Percentiles rank a stretch among this genome's conserved stretches.
phyloP scores from a whole-genome alignment of 2,329 filamentous ascomycete species.

The Alternaria sp. region DNA sequence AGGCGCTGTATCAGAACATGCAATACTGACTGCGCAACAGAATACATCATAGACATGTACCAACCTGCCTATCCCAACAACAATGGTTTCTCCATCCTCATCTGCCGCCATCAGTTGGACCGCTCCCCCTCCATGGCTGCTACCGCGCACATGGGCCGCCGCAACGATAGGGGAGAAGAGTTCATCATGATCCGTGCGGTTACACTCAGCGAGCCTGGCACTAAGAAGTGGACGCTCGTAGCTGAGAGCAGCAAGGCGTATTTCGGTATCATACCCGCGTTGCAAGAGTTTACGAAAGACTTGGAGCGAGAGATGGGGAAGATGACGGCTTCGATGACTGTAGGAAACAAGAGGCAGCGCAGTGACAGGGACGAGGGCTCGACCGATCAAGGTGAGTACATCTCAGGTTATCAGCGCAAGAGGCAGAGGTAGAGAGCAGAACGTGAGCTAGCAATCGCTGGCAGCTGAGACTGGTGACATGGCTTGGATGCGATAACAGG shows the following conservation, averaged over 20 bases:
- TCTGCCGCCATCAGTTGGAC: not conserved
- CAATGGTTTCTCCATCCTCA: slow-evolving; percentile 5
- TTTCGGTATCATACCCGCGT: not conserved
- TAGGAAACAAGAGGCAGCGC: not conserved
- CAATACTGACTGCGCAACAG: not conserved
- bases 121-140: not conserved
- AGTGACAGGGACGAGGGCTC: not conserved
- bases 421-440: not conserved
- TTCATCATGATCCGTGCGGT: not conserved
- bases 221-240: slow-evolving; percentile 1
- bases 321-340: not conserved
- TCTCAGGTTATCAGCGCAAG: not conserved
- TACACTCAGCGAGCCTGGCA: not conserved
- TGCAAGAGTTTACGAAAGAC: slow-evolving; percentile 8
- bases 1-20: not conserved
- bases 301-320: slow-evolving; percentile 6
- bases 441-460: fast-evolving
- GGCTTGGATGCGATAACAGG: not conserved
- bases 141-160: not conserved
- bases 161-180: not conserved
- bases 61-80: not conserved
- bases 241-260: not conserved
- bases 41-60: not conserved
- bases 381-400: not conserved
- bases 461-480: not conserved